A percentile compares a stretch with the other conserved stretches of the same genome.
Conservation (phyloP, 257 asterid genomes). For the Gentiana straminea region DNA sequence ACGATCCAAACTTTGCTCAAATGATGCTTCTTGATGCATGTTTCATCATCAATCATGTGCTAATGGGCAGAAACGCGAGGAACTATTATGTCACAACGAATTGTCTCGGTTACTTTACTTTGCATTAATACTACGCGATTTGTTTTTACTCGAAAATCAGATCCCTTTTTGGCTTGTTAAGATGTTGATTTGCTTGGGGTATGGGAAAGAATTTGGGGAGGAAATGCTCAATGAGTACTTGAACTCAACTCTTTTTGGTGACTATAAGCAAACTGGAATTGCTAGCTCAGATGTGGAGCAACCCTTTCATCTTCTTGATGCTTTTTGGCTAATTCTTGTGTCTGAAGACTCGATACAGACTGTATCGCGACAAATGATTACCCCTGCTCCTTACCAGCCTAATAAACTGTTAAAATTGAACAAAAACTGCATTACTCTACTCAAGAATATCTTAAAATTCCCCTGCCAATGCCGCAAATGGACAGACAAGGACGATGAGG, state of each 20-base stretch:
- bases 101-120: too few species aligned
- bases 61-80: neutral
- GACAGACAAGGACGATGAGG: neutral
- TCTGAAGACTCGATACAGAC: neutral
- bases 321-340: neutral
- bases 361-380: neutral
- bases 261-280: neutral
- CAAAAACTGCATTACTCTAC: neutral
- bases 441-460: neutral
- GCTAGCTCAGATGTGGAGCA: neutral
- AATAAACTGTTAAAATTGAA: neutral
- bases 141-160: constrained; percentile 24
- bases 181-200: neutral
- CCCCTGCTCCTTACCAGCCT: neutral
- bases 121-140: constrained; percentile 1
- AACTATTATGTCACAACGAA: too few species aligned
- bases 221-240: neutral
- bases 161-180: constrained; percentile 13
- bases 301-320: neutral
- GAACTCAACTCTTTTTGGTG: neutral
- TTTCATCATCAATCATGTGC: neutral
- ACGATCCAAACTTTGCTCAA: constrained; percentile 1
- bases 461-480: neutral
- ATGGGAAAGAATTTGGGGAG: neutral
- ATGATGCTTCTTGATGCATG: constrained; percentile 8